Base-by-base conservation (phyloP, 164 flowering plant species). In the Hamamelis virginiana region DNA sequence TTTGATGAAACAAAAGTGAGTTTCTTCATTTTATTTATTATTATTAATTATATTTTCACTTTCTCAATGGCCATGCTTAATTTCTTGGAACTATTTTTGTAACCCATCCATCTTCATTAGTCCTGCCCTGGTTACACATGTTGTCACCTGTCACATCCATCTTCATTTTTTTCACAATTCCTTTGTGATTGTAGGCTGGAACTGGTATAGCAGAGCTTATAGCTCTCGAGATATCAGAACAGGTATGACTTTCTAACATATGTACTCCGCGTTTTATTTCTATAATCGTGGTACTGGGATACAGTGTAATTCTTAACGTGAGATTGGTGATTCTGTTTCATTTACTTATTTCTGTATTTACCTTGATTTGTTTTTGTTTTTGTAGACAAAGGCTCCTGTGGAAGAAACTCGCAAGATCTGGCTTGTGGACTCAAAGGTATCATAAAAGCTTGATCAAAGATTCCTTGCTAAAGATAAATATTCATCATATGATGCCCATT, bases 391-490 rank as follows among this genome's bases (percentile, higher is more conserved):
- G 70, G 73, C 83, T 72, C 86, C 97, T 46, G 0, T 95, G 38
- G 92, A 87, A 73, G 95, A 95, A 76, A 74, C 83, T 45, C 89
- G 97, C 52, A 91, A 91, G 79, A 87, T 92, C 57, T 95, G 97
- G 94, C 92, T 95, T 68, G 97, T 92, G 55, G 97, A 92, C 78
- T 92, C 98, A 0, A 95, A 90, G 96, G 97, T 92, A 74, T 45
- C 38, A 52, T 43, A 72, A 55, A n/a, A 66, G 38, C 56, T 11
- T 66, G 8, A 26, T 22, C 22, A 16, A 16, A 22, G 25, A 38
- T 55, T 15, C 57, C 41, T 65, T 41, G 41, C 18, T n/a, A 9
- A 22, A 21, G 33, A 13, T 43, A 56, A 48, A 38, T 16, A 46
- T 10, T 13, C 2, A 12, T 45, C 23, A 4, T 33, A 2, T 27